Conservation (phyloP, 2,329 filamentous ascomycete species). For the Colletotrichum horii region DNA sequence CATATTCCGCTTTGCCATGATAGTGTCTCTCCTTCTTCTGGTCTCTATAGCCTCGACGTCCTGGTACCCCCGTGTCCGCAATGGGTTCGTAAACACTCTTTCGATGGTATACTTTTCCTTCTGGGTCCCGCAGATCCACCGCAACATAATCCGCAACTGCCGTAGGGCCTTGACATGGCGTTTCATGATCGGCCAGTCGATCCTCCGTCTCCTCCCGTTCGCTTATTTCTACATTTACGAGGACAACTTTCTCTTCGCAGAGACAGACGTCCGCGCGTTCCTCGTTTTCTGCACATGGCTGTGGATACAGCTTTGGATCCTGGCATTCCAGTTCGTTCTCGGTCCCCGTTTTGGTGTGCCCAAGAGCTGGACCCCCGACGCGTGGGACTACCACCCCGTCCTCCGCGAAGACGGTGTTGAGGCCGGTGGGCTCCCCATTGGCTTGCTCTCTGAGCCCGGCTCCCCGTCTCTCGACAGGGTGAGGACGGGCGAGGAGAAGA, state of each 20-base stretch:
- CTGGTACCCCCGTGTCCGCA: conserved; percentile 62
- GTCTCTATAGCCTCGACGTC: conserved; percentile 64
- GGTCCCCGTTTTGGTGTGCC: conserved; percentile 88
- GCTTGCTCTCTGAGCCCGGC: conserved; percentile 53
- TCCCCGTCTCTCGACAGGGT: conserved; percentile 32
- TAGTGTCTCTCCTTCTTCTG: conserved; percentile 61
- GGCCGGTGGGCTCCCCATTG: conserved; percentile 80
- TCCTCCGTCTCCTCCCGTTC: conserved; percentile 79
- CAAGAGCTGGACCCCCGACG: conserved; percentile 69
- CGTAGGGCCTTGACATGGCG: conserved; percentile 90
- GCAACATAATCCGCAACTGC: conserved; percentile 90
- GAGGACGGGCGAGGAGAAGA: conserved; percentile 36
- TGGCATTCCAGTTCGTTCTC: conserved; percentile 83
- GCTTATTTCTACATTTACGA: conserved; percentile 82
- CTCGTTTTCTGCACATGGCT: conserved; percentile 75
- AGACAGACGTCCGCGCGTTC: conserved; percentile 70
- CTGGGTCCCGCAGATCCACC: conserved; percentile 90
- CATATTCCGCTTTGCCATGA: conserved; percentile 61
- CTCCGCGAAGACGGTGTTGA: conserved; percentile 83
- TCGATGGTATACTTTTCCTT: conserved; percentile 83
- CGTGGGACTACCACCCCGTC: conserved; percentile 95
- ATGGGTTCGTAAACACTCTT: conserved; percentile 66
- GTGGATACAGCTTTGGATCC: conserved; percentile 81
- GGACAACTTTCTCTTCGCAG: conserved; percentile 82
- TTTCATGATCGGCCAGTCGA: conserved; percentile 84